Evolutionary conservation across 2,329 filamentous ascomycete species (phyloP), one percentile per base, ranked within the genome.

Genomic region (Sarocladiaceae sp.): DNA sequence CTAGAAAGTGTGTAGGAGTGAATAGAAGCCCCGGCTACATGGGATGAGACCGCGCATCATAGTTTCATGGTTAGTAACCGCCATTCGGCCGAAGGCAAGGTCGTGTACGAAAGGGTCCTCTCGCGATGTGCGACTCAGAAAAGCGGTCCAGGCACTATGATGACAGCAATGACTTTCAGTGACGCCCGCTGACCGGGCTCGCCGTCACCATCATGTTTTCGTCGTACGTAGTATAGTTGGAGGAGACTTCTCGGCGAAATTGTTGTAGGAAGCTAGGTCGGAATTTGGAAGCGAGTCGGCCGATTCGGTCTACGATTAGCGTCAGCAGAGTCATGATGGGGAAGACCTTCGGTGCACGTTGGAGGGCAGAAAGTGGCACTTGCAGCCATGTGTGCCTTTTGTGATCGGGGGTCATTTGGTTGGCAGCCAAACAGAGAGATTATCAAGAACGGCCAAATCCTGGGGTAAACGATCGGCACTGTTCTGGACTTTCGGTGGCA

Each of bases 381-480:
- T 25, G 12, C 12, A 23, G 23, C 17, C 22, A 44, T 25, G 23
- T 28, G 22, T 22, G 40, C 20, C 40, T 26, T 22, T 26, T 22
- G 22, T 15, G 17, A 15, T 44, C 23, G 40, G 40, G 40, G 40
- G 40, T 23, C 13, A n/a, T 44, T 44, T 44, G 4, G 23, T 4
- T 28, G 20, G 15, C 22, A 44, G n/a, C 40, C 22, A 44, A 44
- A 23, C 40, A 26, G n/a, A n/a, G n/a, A n/a, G n/a, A n/a, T n/a
- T n/a, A n/a, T n/a, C n/a, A n/a, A n/a, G n/a, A 28, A 11, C 5
- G 12, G 13, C 5, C 3, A 28, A 44, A 44, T n/a, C 17, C 22
- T 44, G 40, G 40, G 40, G 40, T 44, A 44, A 44, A 44, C 3
- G 23, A 26, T 44, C 40, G 26, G 40, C 40, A 20, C 23, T 20